Base-by-base conservation (phyloP, 2,329 filamentous ascomycete species). In the Monosporascus ibericus region DNA sequence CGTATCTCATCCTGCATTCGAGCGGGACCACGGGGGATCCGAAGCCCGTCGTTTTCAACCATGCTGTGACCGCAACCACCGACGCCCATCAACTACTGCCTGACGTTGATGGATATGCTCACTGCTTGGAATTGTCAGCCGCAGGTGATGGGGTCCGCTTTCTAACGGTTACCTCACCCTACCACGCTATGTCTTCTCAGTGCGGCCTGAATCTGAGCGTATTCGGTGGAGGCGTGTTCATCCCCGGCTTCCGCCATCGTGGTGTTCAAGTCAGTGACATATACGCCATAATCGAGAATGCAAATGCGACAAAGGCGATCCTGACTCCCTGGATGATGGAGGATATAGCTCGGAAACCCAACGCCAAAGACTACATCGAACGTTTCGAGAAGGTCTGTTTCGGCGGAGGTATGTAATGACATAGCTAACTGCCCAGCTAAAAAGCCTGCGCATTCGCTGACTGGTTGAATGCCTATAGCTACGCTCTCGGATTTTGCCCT, bases 291-390 rank as follows among this genome's bases (percentile, higher is more conserved):
- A 47, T 60, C 8, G 47, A 49, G 1, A 38, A 54, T 20, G 51
- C 59, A 2, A 55, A 50, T 18, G 54, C 48, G 5, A 54, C 51
- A 17, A 49, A 51, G 14, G 56, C 48, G 2, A 44, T 59, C 3
- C 36, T 63, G n/a, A 54, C 55, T 14, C 60, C 60, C 6, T 58
- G 60, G 52, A 51, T 57, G 6, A 58, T 61, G 59, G 60, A 62
- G 25, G 49, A 55, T 1, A 50, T 61, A 27, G 56, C 60, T 2
- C 55, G 52, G 27, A 51, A 44, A 14, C 53, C 55, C 2, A 51
- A 60, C 40, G 59, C 58, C 6, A 48, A 42, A 17, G 48, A 55
- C 8, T 59, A 59, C 20, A 60, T 61, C 42, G 39, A 55, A 27
- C 18, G 39, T 2, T 59, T 62, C 5, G 52, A 56, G 2, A 34